Base-by-base conservation (phyloP, 345 rosid genomes). In the Linum trigynum region DNA sequence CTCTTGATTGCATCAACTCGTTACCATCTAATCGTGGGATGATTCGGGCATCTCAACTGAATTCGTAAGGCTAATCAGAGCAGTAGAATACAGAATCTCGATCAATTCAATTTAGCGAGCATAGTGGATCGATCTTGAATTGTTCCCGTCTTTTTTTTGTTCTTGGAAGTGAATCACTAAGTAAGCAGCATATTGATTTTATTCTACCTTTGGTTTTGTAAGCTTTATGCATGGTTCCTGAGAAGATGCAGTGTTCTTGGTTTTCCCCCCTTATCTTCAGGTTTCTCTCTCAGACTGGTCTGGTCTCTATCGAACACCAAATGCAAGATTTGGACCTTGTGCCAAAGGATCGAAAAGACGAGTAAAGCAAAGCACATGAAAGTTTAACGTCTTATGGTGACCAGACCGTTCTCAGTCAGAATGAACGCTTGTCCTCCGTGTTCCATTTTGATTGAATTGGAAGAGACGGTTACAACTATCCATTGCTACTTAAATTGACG, bases 211-310 rank as follows among this genome's bases (percentile, higher is more conserved):
- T 23, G 32, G 32, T 1, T 12, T 43, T 48, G 59, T 35, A 36
- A 7, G 63, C 2, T 51, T 48, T 35, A 61, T 69, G 58, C 58
- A 65, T 11, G 59, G 59, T 56, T 56, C 59, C 35, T 12, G 32
- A 23, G 32, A 41, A 41, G 1, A 9, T 1, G 73, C 64, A 37
- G 37, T 53, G 36, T 64, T 61, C 14, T 11, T 69, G 59, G 23
- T 67, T 59, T 66, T 67, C 10, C 56, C 10, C 56, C 8, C 1
- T 16, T 57, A 6, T 66, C 15, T 79, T 78, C 80, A 92, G 98
- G 98, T 92, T 84, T 78, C 96, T 90, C 68, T 81, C 82, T 8
- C 84, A 90, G 79, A 86, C 88, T 32, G 97, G 96, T 61, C 72
- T 90, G 63, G 97, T 90, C 65, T 79, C 85, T 61, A 78, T 92